phyloP scores from a whole-genome alignment of 73 alveolate genomes.

The Tetrahymena borealis region DNA sequence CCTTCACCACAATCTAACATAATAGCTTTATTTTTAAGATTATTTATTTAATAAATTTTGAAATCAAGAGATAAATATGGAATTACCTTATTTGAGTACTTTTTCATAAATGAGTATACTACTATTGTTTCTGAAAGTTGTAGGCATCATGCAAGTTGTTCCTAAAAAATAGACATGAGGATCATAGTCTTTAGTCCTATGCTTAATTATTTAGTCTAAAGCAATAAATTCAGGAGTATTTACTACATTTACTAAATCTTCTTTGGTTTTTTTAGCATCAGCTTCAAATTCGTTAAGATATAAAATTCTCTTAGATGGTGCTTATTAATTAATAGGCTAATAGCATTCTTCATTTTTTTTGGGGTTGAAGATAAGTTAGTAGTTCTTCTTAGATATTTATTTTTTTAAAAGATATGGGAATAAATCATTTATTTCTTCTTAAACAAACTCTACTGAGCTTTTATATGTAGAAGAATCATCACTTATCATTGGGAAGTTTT shows the following conservation, averaged over 20 bases:
- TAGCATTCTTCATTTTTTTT: not conserved
- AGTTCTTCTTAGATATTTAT: not conserved
- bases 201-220: not conserved
- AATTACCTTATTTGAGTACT: not conserved
- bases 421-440: not conserved
- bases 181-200: not conserved
- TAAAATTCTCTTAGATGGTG: not conserved
- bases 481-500: not conserved
- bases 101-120: not conserved
- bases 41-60: not conserved
- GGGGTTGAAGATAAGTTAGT: not conserved
- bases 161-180: not conserved
- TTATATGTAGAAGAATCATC: not conserved
- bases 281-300: not conserved
- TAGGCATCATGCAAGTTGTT: not conserved
- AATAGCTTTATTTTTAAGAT: not conserved
- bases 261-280: not conserved
- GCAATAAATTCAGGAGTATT: not conserved
- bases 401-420: not conserved
- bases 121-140: not conserved
- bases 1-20: conserved; percentile 7
- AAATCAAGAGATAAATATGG: not conserved
- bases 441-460: not conserved
- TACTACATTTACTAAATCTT: not conserved
- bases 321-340: not conserved